phyloP scores from a whole-genome alignment of 805 yeast genomes.

The Kazachstania africana region DNA sequence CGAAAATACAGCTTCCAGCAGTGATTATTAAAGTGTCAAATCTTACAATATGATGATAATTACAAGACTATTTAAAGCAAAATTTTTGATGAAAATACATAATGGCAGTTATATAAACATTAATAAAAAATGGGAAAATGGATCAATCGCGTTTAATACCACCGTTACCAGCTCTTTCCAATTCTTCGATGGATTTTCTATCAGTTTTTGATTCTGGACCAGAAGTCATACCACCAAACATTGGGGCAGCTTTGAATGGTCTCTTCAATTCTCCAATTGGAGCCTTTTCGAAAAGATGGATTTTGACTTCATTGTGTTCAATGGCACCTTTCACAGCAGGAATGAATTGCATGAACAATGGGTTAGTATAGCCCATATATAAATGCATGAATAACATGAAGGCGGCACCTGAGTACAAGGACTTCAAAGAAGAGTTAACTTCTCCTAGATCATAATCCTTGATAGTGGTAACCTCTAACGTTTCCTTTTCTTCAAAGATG shows the following conservation, averaged over 20 bases:
- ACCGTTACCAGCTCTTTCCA: slow-evolving; percentile 76
- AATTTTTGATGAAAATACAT: too few species aligned
- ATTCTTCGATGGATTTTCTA: slow-evolving; percentile 73
- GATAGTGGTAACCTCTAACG: slow-evolving; percentile 80
- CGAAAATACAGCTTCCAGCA: too few species aligned
- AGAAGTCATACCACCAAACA: slow-evolving; percentile 45
- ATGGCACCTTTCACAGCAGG: slow-evolving; percentile 82
- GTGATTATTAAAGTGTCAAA: too few species aligned
- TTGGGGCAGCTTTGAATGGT: slow-evolving; percentile 84
- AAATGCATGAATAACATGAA: slow-evolving; percentile 98
- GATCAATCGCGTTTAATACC: slow-evolving; percentile 55
- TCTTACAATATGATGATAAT: too few species aligned
- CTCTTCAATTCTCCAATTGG: slow-evolving; percentile 89
- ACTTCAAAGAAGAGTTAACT: slow-evolving; percentile 65
- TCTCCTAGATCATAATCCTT: slow-evolving; percentile 91
- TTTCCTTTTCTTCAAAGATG: slow-evolving; percentile 58
- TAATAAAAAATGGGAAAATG: too few species aligned
- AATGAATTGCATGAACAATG: slow-evolving; percentile 87
- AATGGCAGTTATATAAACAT: too few species aligned
- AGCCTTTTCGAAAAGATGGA: slow-evolving; percentile 73
- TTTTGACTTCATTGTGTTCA: slow-evolving; percentile 82
- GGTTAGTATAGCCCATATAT: slow-evolving; percentile 95
- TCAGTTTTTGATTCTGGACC: slow-evolving; percentile 57
- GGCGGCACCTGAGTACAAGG: slow-evolving; percentile 78
- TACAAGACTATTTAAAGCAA: too few species aligned